phyloP scores from a whole-genome alignment of 139 green algal genomes.

The Closterium sp. region DNA sequence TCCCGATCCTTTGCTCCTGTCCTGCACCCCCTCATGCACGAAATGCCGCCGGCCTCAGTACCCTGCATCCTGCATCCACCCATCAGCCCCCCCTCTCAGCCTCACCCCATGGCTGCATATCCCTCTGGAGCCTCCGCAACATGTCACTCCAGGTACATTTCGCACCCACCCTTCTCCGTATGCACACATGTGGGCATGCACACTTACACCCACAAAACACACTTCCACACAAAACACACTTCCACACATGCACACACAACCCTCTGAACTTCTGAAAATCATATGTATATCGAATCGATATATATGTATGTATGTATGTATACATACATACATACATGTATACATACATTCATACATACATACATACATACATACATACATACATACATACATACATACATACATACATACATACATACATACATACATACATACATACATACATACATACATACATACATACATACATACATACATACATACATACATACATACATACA shows the following conservation, averaged over 20 bases:
- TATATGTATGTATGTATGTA: not conserved
- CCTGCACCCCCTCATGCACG: too few species aligned
- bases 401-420: too few species aligned
- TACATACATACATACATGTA: not conserved
- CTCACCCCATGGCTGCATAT: not conserved
- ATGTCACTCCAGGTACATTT: not conserved
- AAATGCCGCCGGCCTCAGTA: too few species aligned
- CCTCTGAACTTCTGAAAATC: not conserved
- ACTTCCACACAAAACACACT: too few species aligned
- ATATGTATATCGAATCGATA: not conserved
- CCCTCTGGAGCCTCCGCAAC: not conserved
- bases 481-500: too few species aligned
- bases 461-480: too few species aligned
- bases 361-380: not conserved
- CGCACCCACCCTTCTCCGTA: too few species aligned
- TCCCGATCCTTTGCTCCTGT: not conserved
- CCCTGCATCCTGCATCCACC: not conserved
- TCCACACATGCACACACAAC: not conserved
- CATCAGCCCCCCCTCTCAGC: not conserved
- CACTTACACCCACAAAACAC: too few species aligned
- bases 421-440: too few species aligned
- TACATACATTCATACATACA: not conserved
- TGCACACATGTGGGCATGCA: too few species aligned
- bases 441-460: too few species aligned
- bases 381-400: not conserved